Base-by-base conservation (phyloP, 2,329 filamentous ascomycete species). In the Lecanicillium sp. region DNA sequence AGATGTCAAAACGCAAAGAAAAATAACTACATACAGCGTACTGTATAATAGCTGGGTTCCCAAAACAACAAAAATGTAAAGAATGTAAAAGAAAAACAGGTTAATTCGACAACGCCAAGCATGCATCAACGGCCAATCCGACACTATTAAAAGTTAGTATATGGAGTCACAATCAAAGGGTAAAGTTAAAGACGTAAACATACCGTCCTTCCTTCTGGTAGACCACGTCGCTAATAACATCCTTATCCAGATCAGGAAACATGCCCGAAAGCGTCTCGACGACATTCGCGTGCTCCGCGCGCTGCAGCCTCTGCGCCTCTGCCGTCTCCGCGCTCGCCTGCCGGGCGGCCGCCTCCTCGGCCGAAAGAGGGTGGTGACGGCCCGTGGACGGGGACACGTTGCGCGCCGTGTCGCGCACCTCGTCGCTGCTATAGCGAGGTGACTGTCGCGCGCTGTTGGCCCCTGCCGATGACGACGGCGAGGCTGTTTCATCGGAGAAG, bases 141-240 rank as follows among this genome's bases (percentile, higher is more conserved):
- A 92, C 85, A 61, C 85, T 88, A 50, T 37, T 36, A 18, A 5
- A 36, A 15, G n/a, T 18, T 25, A n/a, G 18, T 38, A 30, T 33
- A 28, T 17, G 4, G 8, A 7, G 7, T 7, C 28, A 31, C 17
- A 9, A 2, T 6, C 27, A 29, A n/a, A 13, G 15, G 41, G 18
- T 10, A 40, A 32, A 15, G n/a, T n/a, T n/a, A n/a, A n/a, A n/a
- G n/a, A n/a, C n/a, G n/a, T 20, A 13, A 39, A 75, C 84, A 66
- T 61, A 90, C 87, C 87, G 79, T 57, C 92, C 94, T 62, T 96
- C 83, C 64, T 98, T 96, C 66, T 94, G 79, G 58, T 90, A 81
- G 18, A 98, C 92, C 29, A 98, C 92, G 64, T 98, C 92, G 53
- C 89, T 89, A 56, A 98, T 97, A 28, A 98, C 76, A 35, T 98